These are phyloP conservation scores for Fusarium guadeloupense DNA, from an alignment of 2,329 filamentous ascomycete species.

Conservation along the genomic window DNA sequence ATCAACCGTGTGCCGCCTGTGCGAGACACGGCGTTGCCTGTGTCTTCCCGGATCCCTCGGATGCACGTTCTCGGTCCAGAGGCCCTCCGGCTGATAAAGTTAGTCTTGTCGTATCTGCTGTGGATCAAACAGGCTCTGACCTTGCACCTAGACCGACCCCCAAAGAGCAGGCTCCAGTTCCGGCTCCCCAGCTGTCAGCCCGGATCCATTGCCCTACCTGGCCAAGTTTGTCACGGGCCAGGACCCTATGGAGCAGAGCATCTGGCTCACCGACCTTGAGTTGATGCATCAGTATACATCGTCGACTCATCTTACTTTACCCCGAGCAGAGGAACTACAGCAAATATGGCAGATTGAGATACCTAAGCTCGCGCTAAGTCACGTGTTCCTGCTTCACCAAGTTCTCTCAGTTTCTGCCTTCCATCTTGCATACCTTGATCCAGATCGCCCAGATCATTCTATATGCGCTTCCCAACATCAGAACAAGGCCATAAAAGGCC, in stretches of 20 bases:
- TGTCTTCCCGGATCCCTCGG: slow-evolving; percentile 37
- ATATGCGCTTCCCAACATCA: slow-evolving; percentile 48
- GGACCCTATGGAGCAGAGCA: slow-evolving; percentile 19
- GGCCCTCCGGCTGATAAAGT: slow-evolving; percentile 4
- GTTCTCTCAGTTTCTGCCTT: slow-evolving; percentile 46
- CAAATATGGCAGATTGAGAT: slow-evolving; percentile 46
- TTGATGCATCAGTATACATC: slow-evolving; percentile 50
- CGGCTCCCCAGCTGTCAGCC: slow-evolving; percentile 5
- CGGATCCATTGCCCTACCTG: slow-evolving; percentile 37
- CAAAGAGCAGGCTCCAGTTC: not conserved
- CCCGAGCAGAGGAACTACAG: slow-evolving; percentile 41
- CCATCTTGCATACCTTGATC: slow-evolving; percentile 43
- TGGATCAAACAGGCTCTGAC: not conserved
- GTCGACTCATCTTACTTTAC: slow-evolving; percentile 45
- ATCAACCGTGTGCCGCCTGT: slow-evolving; percentile 50
- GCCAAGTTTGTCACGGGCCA: slow-evolving; percentile 36
- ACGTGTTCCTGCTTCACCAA: slow-evolving; percentile 46
- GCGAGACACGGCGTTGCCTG: slow-evolving; percentile 49
- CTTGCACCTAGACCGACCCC: not conserved
- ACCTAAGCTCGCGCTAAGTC: slow-evolving; percentile 40
- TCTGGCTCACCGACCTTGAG: slow-evolving; percentile 49
- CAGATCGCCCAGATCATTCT: slow-evolving; percentile 34
- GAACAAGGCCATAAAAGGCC: slow-evolving; percentile 44
- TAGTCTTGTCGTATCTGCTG: not conserved
- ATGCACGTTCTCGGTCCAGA: slow-evolving; percentile 8